Evolutionary conservation across 768 basidiomycete species (phyloP).

Genomic region (Boletus sp.): DNA sequence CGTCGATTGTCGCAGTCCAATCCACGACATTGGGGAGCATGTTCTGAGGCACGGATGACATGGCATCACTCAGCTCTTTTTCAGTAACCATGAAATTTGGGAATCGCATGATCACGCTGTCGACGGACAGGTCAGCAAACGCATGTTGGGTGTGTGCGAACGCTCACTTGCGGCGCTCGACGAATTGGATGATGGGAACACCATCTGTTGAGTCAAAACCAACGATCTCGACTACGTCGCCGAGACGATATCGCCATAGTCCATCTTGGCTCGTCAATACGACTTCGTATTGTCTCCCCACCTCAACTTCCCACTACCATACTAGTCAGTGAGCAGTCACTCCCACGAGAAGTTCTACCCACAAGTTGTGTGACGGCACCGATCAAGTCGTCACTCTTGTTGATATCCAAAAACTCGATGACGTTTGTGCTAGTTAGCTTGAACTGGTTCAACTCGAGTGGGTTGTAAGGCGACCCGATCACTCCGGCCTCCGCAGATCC

Average conservation of each 20-base stretch:
- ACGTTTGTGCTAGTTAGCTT: background rate
- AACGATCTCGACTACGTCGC: slow-evolving; percentile 8
- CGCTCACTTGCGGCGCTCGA: too few relatives aligned
- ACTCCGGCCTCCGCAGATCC: background rate
- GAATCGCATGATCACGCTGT: too few relatives aligned
- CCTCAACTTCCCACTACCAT: slow-evolving; percentile 14
- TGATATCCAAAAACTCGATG: slow-evolving; percentile 14
- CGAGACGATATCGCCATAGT: slow-evolving; percentile 22
- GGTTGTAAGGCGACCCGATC: slow-evolving; percentile 5
- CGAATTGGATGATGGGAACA: too few relatives aligned
- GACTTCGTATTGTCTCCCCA: slow-evolving; percentile 14
- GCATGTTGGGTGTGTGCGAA: too few relatives aligned
- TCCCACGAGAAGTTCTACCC: background rate
- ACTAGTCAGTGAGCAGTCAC: background rate
- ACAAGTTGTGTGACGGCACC: background rate
- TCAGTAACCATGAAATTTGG: too few relatives aligned
- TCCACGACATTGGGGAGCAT: too few relatives aligned
- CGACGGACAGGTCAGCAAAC: too few relatives aligned
- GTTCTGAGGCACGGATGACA: too few relatives aligned
- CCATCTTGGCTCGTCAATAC: slow-evolving; percentile 16
- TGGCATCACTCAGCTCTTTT: too few relatives aligned
- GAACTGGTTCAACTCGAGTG: slow-evolving; percentile 7
- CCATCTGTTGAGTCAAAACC: too few relatives aligned
- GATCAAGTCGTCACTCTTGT: background rate
- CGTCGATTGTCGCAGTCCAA: too few relatives aligned